Conservation (phyloP, 208 protist genomes). For the Trypanosoma scelopori region DNA sequence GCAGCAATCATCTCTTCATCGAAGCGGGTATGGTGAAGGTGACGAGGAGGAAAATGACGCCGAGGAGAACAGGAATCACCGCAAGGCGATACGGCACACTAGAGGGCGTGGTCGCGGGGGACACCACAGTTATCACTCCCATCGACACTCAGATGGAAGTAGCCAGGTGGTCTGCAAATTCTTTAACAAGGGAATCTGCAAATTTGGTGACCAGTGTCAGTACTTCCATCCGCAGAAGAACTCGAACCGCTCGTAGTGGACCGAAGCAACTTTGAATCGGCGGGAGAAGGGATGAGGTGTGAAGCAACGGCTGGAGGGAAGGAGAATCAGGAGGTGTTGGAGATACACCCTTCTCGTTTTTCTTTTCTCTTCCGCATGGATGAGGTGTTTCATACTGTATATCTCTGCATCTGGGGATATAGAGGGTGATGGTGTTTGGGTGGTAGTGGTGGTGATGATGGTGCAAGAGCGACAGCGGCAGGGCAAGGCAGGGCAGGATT, state of each 20-base stretch:
- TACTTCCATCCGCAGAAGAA: conserved; percentile 21
- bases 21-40: conserved; percentile 9
- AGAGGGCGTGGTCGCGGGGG: conserved; percentile 29
- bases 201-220: conserved; percentile 21
- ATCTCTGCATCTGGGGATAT: too few species aligned
- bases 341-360: background rate
- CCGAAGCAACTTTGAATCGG: too few species aligned
- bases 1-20: background rate
- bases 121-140: conserved; percentile 21
- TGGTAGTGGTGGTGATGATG: too few species aligned
- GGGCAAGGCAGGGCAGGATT: too few species aligned
- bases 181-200: conserved; percentile 28
- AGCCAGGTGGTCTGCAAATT: conserved; percentile 20
- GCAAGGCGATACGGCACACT: conserved; percentile 20
- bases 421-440: too few species aligned
- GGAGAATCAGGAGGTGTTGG: conserved; percentile 1
- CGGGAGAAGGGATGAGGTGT: background rate
- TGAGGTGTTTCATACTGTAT: too few species aligned
- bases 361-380: background rate
- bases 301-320: too few species aligned
- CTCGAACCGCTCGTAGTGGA: conserved; percentile 13
- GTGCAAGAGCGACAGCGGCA: too few species aligned
- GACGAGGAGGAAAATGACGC: conserved; percentile 22
- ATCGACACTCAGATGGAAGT: conserved; percentile 14
- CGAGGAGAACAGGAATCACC: conserved; percentile 15